phyloP scores from a whole-genome alignment of 2,329 filamentous ascomycete genomes.

The Fusarium foetens region DNA sequence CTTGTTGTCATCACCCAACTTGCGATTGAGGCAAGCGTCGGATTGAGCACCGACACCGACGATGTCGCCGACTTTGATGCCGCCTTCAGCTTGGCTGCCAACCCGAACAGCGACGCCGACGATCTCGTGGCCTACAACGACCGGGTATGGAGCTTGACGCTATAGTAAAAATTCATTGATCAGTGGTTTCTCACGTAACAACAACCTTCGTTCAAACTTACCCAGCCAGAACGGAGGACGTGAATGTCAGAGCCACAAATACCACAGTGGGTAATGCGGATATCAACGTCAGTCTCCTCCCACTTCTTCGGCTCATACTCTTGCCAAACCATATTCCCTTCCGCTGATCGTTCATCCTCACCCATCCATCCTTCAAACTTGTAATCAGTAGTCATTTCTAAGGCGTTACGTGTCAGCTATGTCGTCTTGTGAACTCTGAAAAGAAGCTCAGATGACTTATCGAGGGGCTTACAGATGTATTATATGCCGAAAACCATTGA shows the following conservation, averaged over 20 bases:
- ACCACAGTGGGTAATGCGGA: conserved; percentile 72
- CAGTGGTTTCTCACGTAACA: accelerated
- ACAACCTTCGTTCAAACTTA: accelerated
- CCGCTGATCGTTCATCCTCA: conserved; percentile 35
- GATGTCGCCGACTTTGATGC: conserved; percentile 69
- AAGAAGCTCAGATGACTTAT: neutral
- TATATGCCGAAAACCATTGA: neutral
- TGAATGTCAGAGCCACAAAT: conserved; percentile 73
- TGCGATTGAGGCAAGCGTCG: conserved; percentile 65
- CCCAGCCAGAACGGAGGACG: conserved; percentile 66
- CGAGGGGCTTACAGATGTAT: neutral
- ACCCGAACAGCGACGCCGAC: conserved; percentile 67
- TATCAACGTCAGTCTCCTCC: conserved; percentile 73
- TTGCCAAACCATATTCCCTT: conserved; percentile 63
- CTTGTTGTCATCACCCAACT: accelerated
- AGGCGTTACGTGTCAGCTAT: accelerated
- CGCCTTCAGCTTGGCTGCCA: conserved; percentile 56
- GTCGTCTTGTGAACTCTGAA: too few relatives aligned
- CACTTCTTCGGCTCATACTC: conserved; percentile 72
- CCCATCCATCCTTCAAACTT: conserved; percentile 5
- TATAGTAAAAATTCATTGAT: conserved; percentile 16
- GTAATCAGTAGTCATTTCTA: neutral
- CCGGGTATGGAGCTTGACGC: conserved; percentile 44
- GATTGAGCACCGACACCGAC: conserved; percentile 77
- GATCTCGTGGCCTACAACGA: conserved; percentile 74